These are phyloP conservation scores for Rosellinia necatrix DNA, from an alignment of 2,329 filamentous ascomycete genomes.

Conservation along the genomic window DNA sequence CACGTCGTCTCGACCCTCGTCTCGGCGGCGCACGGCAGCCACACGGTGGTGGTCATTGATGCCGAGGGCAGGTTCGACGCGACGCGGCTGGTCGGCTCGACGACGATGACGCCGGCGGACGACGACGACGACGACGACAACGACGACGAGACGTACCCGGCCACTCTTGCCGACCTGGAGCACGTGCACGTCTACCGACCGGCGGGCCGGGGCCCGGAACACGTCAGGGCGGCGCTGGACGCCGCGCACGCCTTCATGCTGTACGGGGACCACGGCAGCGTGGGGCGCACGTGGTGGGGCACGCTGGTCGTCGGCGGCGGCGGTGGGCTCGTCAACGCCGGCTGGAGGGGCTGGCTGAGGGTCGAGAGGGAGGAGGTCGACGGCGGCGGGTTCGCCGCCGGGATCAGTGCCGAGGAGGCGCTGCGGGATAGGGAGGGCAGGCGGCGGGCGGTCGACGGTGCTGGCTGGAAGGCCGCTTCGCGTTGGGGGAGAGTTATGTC, in stretches of 20 bases:
- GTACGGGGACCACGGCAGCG: slow-evolving; percentile 52
- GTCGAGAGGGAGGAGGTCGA: slow-evolving; percentile 51
- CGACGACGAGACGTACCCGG: slow-evolving; percentile 28
- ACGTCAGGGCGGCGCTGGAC: slow-evolving; percentile 44
- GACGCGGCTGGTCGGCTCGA: slow-evolving; percentile 45
- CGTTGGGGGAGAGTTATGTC: slow-evolving; percentile 53
- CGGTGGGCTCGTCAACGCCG: slow-evolving; percentile 44
- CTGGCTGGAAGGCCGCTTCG: slow-evolving; percentile 54
- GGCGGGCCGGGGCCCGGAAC: slow-evolving; percentile 39
- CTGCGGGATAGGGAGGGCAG: slow-evolving; percentile 47
- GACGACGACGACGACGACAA: neutral
- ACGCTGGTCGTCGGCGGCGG: slow-evolving; percentile 56
- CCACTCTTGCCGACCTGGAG: slow-evolving; percentile 44
- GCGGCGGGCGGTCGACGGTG: slow-evolving; percentile 47
- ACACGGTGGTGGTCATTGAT: slow-evolving; percentile 60
- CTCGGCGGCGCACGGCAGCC: slow-evolving; percentile 48
- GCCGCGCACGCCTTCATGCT: slow-evolving; percentile 54
- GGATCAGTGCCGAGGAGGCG: slow-evolving; percentile 51
- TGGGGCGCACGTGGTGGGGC: slow-evolving; percentile 60
- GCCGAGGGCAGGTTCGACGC: slow-evolving; percentile 60
- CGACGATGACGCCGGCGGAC: neutral
- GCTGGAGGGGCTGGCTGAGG: slow-evolving; percentile 57
- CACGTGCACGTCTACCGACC: slow-evolving; percentile 58
- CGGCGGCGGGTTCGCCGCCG: slow-evolving; percentile 45
- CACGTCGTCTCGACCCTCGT: slow-evolving; percentile 57